Conservation (phyloP, 495 filamentous ascomycete genomes). For the Neurospora pannonica region DNA sequence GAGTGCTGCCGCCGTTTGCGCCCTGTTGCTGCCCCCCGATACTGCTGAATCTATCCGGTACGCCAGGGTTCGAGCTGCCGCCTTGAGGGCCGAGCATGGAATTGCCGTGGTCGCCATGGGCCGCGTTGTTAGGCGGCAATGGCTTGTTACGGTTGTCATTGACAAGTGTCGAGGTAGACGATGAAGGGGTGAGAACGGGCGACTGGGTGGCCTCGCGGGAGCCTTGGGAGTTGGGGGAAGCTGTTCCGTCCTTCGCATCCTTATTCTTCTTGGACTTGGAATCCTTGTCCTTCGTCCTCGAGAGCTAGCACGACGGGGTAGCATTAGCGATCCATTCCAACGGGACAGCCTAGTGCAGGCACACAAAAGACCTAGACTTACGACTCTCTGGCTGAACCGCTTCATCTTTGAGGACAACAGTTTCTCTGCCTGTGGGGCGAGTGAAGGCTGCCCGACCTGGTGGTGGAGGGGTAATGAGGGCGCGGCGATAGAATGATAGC, state of each 20-base stretch:
- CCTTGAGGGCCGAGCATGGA: constrained; percentile 34
- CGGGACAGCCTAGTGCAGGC: constrained; percentile 8
- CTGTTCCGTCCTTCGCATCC: constrained; percentile 64
- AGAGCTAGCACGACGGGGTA: constrained; percentile 58
- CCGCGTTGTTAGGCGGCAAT: constrained; percentile 57
- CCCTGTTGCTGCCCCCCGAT: constrained; percentile 28
- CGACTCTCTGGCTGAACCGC: constrained; percentile 94
- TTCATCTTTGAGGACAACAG: constrained; percentile 68
- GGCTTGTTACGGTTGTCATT: constrained; percentile 80
- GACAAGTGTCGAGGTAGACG: constrained; percentile 69
- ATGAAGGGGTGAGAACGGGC: constrained; percentile 60
- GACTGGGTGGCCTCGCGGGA: constrained; percentile 46
- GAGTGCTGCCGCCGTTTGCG: constrained; percentile 56
- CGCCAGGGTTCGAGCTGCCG: constrained; percentile 17
- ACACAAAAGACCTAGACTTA: constrained; percentile 32
- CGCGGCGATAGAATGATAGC: not conserved
- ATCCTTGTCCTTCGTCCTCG: constrained; percentile 83
- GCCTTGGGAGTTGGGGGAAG: constrained; percentile 58
- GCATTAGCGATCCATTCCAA: constrained; percentile 4
- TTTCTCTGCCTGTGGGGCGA: constrained; percentile 26
- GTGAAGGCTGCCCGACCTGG: constrained; percentile 25
- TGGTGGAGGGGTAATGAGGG: constrained; percentile 11
- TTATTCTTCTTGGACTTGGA: constrained; percentile 95
- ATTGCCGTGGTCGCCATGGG: constrained; percentile 35
- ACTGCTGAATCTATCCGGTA: constrained; percentile 36